Percentiles rank a stretch among this genome's conserved stretches.
Evolutionary conservation across 257 asterid genomes (phyloP).

Genomic region (Euphrasia confusa): DNA sequence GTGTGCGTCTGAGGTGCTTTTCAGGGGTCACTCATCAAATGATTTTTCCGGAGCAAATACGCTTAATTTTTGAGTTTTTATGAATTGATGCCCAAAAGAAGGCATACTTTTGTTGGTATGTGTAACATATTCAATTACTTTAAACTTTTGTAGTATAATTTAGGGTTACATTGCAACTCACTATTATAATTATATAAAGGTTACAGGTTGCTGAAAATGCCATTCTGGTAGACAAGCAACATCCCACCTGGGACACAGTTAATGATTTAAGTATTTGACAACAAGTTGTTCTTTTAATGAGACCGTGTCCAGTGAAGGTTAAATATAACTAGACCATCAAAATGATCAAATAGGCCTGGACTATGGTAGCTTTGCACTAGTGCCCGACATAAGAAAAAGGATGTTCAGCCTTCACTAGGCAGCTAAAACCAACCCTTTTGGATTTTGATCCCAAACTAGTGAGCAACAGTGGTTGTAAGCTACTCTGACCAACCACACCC

Average conservation of each 20-base stretch:
- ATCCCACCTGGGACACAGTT: neutral
- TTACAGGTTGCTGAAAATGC: too few relatives aligned
- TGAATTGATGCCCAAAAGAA: too few relatives aligned
- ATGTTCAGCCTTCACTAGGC: neutral
- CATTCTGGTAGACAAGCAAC: neutral
- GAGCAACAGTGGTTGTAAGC: neutral
- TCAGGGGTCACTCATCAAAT: too few relatives aligned
- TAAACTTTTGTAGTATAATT: too few relatives aligned
- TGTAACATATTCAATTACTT: too few relatives aligned
- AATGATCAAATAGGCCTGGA: neutral
- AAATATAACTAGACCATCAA: neutral
- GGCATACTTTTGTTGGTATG: too few relatives aligned
- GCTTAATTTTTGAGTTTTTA: too few relatives aligned
- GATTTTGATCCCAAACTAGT: neutral
- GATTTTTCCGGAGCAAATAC: too few relatives aligned
- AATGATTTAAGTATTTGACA: too few relatives aligned
- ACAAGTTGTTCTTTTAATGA: neutral
- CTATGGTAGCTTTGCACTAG: constrained; percentile 1
- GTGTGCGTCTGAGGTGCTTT: too few relatives aligned
- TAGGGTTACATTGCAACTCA: too few relatives aligned
- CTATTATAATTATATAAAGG: too few relatives aligned
- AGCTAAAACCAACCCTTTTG: neutral
- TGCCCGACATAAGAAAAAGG: neutral
- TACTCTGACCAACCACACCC: neutral
- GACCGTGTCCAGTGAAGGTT: neutral